Base-by-base conservation (phyloP, 306 rosid species). In the Trichosanthes truncata region DNA sequence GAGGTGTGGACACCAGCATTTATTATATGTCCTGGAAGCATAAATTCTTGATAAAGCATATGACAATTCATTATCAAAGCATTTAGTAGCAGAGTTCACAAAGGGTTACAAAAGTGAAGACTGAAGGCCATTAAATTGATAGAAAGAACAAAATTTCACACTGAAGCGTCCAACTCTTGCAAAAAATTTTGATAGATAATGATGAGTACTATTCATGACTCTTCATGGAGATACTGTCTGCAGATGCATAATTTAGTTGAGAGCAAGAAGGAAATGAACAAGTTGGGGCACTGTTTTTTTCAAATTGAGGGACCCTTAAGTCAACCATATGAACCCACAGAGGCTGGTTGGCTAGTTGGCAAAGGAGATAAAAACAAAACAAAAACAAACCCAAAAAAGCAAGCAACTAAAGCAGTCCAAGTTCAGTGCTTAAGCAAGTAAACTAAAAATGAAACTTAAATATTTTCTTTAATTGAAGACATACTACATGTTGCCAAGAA, bases 361-460 rank as follows among this genome's bases (percentile, higher is more conserved):
- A 35, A 82, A 82, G 82, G 83, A 65, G 78, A 49, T 49, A 15
- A 31, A 74, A 17, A 18, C 48, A 17, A 48, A 84, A 83, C 66
- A 61, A 67, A 36, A 83, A 69, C 55, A 69, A 68, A 23, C 55
- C 56, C 76, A 43, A 71, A 43, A 71, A 21, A 71, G 56, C 76
- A 71, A 73, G 82, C 71, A 79, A 80, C 84, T 79, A 79, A 71
- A 74, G 61, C 26, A 80, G 90, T 83, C 94, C 85, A 92, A 88
- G 79, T 92, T 88, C 98, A 89, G 72, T 87, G 98, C 86, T 90
- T 81, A 83, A 52, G 35, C 71, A 80, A 80, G 87, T 69, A 83
- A 78, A 85, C 82, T 83, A 81, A 65, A 74, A 82, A 84, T 77
- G 87, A 80, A 49, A 57, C 60, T 38, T 61, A 67, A 60, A 45